A percentile compares a stretch with the other conserved stretches of the same genome.
Evolutionary conservation across 208 protist species (phyloP).

Genomic region (Leishmania braziliensis): DNA sequence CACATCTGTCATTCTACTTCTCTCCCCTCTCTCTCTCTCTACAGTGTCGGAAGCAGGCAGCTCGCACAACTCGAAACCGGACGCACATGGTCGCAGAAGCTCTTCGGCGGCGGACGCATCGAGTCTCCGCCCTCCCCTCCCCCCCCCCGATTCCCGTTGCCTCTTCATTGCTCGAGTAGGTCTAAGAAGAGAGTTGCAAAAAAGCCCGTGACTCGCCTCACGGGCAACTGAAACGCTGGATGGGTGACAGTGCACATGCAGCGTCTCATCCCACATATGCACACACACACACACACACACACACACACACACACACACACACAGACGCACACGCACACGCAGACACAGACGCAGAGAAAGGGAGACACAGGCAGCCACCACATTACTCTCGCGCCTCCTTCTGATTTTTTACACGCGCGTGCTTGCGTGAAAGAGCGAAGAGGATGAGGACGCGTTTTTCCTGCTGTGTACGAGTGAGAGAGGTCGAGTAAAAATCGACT

Average conservation of each 20-base stretch:
- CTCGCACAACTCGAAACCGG: not conserved
- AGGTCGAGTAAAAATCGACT: not conserved
- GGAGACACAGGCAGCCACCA: not conserved
- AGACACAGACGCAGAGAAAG: not conserved
- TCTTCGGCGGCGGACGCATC: not conserved
- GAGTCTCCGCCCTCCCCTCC: not conserved
- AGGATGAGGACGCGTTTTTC: not conserved
- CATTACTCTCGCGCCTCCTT: not conserved
- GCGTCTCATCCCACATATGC: too few relatives aligned
- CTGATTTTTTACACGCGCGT: not conserved
- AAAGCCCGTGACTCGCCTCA: not conserved
- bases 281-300: not conserved
- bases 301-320: not conserved
- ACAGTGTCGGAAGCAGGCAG: not conserved
- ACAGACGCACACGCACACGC: not conserved
- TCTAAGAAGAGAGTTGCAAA: not conserved
- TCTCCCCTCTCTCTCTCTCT: not conserved
- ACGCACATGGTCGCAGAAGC: not conserved
- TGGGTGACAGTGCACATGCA: not conserved
- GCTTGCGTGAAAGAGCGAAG: not conserved
- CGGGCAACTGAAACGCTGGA: not conserved
- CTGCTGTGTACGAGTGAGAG: not conserved
- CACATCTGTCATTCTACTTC: not conserved
- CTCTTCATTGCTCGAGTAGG: not conserved
- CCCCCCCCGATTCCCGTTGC: not conserved